These are phyloP conservation scores for Lasiosphaeria miniovina DNA, from an alignment of 495 filamentous ascomycete genomes.

Conservation along the genomic window DNA sequence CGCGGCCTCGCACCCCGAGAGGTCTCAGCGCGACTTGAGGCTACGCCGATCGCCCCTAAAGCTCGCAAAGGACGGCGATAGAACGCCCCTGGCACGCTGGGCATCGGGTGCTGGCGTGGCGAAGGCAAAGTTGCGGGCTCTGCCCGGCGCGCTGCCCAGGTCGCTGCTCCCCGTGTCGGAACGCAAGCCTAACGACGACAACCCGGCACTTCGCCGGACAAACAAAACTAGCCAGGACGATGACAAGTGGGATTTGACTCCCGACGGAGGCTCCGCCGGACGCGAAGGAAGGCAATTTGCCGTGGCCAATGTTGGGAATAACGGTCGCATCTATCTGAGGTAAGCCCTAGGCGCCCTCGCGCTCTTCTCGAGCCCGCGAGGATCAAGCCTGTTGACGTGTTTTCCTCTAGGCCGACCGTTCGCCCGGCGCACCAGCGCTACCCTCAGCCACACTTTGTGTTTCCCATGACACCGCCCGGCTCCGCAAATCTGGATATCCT, in stretches of 20 bases:
- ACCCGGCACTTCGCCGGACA: slow-evolving; percentile 21
- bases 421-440: slow-evolving; percentile 56
- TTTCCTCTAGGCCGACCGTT: slow-evolving; percentile 52
- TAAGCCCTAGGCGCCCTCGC: slow-evolving; percentile 43
- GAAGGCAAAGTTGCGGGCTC: slow-evolving; percentile 30
- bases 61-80: slow-evolving; percentile 21
- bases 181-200: slow-evolving; percentile 40
- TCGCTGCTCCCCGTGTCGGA: slow-evolving; percentile 44
- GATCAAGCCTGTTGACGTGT: slow-evolving; percentile 7
- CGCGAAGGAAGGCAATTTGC: slow-evolving; percentile 77
- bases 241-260: slow-evolving; percentile 47
- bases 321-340: slow-evolving; percentile 92
- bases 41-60: slow-evolving; percentile 16
- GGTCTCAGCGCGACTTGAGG: slow-evolving; percentile 15
- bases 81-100: slow-evolving; percentile 7
- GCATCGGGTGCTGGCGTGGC: slow-evolving; percentile 16
- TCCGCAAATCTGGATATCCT: slow-evolving; percentile 53
- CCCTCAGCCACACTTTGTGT: slow-evolving; percentile 57
- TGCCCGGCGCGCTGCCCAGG: slow-evolving; percentile 28
- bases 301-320: slow-evolving; percentile 90
- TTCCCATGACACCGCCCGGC: slow-evolving; percentile 55
- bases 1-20: slow-evolving; percentile 9
- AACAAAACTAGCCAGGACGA: slow-evolving; percentile 35
- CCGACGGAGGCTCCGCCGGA: slow-evolving; percentile 49
- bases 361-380: too few relatives aligned